These are phyloP conservation scores for Galium porrigens DNA, from an alignment of 305 asterid species.

Conservation along the genomic window DNA sequence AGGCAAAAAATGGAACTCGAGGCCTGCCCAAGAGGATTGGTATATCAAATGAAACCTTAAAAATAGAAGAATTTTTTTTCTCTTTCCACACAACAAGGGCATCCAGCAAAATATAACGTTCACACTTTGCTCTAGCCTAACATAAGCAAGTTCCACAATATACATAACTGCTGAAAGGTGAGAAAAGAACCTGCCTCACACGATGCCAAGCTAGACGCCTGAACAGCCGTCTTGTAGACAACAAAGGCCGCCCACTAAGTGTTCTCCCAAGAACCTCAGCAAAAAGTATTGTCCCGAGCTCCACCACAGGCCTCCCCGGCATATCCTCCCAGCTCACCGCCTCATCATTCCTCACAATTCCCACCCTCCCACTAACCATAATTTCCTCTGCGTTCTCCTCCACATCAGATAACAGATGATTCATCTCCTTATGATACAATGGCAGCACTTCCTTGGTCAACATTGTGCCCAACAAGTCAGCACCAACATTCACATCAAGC, in stretches of 20 bases:
- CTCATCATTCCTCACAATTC: conserved; percentile 58
- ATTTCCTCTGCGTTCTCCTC: conserved; percentile 50
- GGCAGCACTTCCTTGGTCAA: conserved; percentile 87
- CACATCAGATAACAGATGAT: conserved; percentile 49
- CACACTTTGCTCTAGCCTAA: not conserved
- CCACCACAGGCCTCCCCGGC: conserved; percentile 67
- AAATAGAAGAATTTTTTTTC: not conserved
- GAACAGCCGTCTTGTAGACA: conserved; percentile 56
- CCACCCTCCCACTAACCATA: conserved; percentile 50
- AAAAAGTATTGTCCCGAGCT: conserved; percentile 57
- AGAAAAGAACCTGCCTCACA: conserved; percentile 94
- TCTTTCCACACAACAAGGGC: not conserved
- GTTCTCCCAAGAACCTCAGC: conserved; percentile 90
- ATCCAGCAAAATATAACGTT: too few relatives aligned
- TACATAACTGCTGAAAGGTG: conserved; percentile 18
- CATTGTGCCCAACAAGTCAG: conserved; percentile 71
- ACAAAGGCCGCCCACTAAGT: conserved; percentile 79
- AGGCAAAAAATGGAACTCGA: not conserved
- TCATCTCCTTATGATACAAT: conserved; percentile 68
- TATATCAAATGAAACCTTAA: not conserved
- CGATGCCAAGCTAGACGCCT: conserved; percentile 85
- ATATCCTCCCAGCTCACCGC: conserved; percentile 31
- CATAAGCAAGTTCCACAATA: not conserved
- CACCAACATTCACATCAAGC: conserved; percentile 85
- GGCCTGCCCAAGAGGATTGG: not conserved